A percentile compares a stretch with the other conserved stretches of the same genome.
phyloP scores from a whole-genome alignment of 177 flowering plant species.

The Vitis hybrid region DNA sequence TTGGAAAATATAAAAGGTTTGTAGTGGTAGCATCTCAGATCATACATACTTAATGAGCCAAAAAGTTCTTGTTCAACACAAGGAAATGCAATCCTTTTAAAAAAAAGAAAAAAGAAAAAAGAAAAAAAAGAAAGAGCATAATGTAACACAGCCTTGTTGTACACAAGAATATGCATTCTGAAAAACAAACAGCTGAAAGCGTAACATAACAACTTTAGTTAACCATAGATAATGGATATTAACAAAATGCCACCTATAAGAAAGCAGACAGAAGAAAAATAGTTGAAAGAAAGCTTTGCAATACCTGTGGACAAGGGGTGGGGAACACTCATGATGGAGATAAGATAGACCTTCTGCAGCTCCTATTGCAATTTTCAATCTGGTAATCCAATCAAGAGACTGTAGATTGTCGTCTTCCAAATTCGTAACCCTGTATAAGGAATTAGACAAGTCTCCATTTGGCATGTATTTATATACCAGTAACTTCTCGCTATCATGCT shows the following conservation, averaged over 20 bases:
- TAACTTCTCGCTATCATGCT: constrained; percentile 64
- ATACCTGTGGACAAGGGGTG: constrained; percentile 91
- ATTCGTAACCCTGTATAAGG: constrained; percentile 48
- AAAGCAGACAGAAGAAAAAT: not conserved
- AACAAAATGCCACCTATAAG: not conserved
- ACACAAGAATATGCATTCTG: not conserved
- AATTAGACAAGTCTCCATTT: constrained; percentile 73
- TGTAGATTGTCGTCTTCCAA: constrained; percentile 55
- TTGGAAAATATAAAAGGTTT: too few relatives aligned
- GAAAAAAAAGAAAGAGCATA: too few relatives aligned
- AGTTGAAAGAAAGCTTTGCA: not conserved
- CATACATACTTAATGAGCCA: too few relatives aligned
- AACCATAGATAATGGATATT: not conserved
- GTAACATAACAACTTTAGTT: not conserved
- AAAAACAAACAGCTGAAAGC: too few relatives aligned
- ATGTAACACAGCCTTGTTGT: not conserved
- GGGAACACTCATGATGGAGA: constrained; percentile 82
- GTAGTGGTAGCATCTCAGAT: too few relatives aligned
- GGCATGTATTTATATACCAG: constrained; percentile 86
- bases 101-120: too few relatives aligned
- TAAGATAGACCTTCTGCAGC: constrained; percentile 79
- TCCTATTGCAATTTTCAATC: constrained; percentile 87
- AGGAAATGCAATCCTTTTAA: too few relatives aligned
- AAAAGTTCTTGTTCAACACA: too few relatives aligned
- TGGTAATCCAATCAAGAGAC: constrained; percentile 92